Conservation (phyloP, 257 asterid genomes). For the Verbascum thapsus region DNA sequence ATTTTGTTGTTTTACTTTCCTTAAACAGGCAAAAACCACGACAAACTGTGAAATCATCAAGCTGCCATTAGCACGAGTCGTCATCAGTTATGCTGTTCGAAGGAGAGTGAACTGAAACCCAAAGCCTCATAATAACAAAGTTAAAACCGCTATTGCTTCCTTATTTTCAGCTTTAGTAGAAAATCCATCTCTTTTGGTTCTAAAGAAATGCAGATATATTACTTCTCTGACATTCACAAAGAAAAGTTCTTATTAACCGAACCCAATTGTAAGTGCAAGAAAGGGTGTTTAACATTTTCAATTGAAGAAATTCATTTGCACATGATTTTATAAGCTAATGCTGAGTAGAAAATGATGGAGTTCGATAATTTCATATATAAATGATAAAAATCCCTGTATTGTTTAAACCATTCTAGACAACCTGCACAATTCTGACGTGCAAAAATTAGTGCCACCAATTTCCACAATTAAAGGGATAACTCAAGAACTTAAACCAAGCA, state of each 20-base stretch:
- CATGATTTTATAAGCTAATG: constrained; percentile 7
- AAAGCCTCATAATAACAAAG: constrained; percentile 11
- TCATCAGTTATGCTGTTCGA: neutral
- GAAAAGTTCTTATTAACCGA: constrained; percentile 11
- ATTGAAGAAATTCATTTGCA: neutral
- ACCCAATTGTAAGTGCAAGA: constrained; percentile 22
- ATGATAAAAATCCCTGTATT: constrained; percentile 14
- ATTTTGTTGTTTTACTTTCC: neutral
- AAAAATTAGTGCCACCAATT: constrained; percentile 8
- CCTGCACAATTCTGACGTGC: neutral
- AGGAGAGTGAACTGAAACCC: constrained; percentile 8
- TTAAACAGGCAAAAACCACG: neutral
- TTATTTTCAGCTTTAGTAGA: neutral
- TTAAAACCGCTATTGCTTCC: neutral
- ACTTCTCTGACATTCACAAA: neutral
- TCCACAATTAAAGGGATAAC: neutral
- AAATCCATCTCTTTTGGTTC: neutral
- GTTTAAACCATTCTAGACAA: constrained; percentile 11
- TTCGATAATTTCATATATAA: constrained; percentile 16
- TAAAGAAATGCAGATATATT: constrained; percentile 3
- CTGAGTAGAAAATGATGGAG: constrained; percentile 1
- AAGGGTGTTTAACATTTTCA: constrained; percentile 18
- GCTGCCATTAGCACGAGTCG: neutral
- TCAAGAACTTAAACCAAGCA: constrained; percentile 24
- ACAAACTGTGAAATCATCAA: neutral